A percentile compares a stretch with the other conserved stretches of the same genome.
These are phyloP conservation scores for Coemansia sp. DNA, from an alignment of 192 early-diverging fungal species.

Conservation along the genomic window DNA sequence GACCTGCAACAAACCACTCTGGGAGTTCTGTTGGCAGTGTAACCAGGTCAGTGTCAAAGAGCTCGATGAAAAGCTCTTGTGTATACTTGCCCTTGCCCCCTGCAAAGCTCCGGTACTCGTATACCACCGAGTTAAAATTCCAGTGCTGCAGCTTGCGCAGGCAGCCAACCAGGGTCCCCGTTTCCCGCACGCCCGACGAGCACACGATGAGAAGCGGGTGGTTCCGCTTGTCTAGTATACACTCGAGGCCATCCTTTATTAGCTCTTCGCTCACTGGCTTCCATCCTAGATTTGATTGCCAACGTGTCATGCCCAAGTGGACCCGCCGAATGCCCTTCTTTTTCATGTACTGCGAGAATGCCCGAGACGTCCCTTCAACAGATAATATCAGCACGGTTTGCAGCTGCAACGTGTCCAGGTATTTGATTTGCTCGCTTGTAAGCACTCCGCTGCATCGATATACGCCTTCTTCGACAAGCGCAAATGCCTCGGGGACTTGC, in stretches of 20 bases:
- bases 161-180: slow-evolving; percentile 90
- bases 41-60: slow-evolving; percentile 91
- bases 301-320: slow-evolving; percentile 64
- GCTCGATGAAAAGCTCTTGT: slow-evolving; percentile 93
- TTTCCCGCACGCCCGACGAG: slow-evolving; percentile 93
- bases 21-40: slow-evolving; percentile 77
- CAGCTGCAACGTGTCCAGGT: slow-evolving; percentile 72
- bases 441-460: slow-evolving; percentile 80
- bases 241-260: slow-evolving; percentile 92
- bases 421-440: slow-evolving; percentile 70
- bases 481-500: slow-evolving; percentile 76
- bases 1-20: slow-evolving; percentile 75
- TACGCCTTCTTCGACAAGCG: slow-evolving; percentile 83
- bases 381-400: slow-evolving; percentile 80
- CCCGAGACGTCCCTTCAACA: slow-evolving; percentile 75
- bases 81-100: slow-evolving; percentile 81
- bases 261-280: slow-evolving; percentile 91
- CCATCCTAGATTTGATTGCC: slow-evolving; percentile 76
- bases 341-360: slow-evolving; percentile 72
- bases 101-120: slow-evolving; percentile 95
- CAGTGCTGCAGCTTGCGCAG: slow-evolving; percentile 89
- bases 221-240: slow-evolving; percentile 71
- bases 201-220: slow-evolving; percentile 92
- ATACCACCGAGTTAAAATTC: slow-evolving; percentile 96
- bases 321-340: slow-evolving; percentile 65